Evolutionary conservation across 129 eudicot genomes (phyloP).

Genomic region (Lactuca saligna): DNA sequence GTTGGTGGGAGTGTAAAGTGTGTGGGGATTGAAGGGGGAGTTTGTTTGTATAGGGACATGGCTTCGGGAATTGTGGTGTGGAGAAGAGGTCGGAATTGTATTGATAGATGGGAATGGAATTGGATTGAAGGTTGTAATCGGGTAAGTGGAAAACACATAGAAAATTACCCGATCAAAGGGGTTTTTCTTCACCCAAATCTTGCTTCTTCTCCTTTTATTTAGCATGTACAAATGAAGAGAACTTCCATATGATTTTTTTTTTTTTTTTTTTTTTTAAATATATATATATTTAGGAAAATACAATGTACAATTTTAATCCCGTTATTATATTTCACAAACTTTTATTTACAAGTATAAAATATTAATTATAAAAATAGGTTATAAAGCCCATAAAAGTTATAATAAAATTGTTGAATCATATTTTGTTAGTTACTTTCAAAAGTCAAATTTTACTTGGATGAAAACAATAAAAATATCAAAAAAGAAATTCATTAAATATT

Average conservation of each 20-base stretch:
- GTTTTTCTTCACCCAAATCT: constrained; percentile 66
- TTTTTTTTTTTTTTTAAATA: too few relatives aligned
- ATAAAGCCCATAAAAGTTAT: background rate
- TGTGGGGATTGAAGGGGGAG: constrained; percentile 61
- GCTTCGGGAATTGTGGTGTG: constrained; percentile 53
- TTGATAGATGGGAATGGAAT: constrained; percentile 51
- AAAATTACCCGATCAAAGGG: constrained; percentile 49
- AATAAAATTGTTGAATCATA: too few relatives aligned
- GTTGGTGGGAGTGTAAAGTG: constrained; percentile 53
- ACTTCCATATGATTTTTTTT: too few relatives aligned
- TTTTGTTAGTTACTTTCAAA: too few relatives aligned
- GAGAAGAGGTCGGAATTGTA: constrained; percentile 28
- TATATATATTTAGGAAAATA: too few relatives aligned
- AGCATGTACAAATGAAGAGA: too few relatives aligned
- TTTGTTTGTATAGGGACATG: constrained; percentile 60
- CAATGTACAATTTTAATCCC: background rate
- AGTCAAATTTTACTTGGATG: background rate
- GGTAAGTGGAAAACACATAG: constrained; percentile 31
- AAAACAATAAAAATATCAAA: background rate
- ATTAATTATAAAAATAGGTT: background rate
- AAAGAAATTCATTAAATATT: too few relatives aligned
- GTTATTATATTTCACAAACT: background rate
- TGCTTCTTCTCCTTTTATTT: constrained; percentile 28
- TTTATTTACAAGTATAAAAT: background rate
- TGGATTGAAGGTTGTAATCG: constrained; percentile 47